A percentile compares a stretch with the other conserved stretches of the same genome.
Conservation (phyloP, 2,329 filamentous ascomycete genomes). For the Lizonia empirigonia region DNA sequence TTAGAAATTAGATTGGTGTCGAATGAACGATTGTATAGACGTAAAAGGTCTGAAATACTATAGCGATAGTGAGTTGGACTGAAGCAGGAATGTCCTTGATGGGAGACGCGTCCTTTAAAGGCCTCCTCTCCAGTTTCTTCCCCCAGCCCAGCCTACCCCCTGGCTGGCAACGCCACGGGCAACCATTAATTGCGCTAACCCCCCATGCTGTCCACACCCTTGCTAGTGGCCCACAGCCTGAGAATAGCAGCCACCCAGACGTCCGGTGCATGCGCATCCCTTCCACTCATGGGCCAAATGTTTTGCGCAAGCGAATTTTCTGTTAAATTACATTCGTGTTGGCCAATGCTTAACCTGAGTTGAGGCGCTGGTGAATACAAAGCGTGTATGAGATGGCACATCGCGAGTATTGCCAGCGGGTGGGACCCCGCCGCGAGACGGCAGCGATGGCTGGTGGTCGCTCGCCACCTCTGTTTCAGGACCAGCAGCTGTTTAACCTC, state of each 20-base stretch:
- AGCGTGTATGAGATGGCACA: conserved; percentile 1
- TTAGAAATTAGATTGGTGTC: conserved; percentile 17
- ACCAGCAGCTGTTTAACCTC: conserved; percentile 4
- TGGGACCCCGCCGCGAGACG: background rate
- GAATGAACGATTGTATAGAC: conserved; percentile 10
- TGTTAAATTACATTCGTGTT: conserved; percentile 16
- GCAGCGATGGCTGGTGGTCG: conserved; percentile 6
- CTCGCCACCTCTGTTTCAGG: conserved; percentile 14
- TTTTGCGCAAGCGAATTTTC: conserved; percentile 8
- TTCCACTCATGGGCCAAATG: conserved; percentile 15
- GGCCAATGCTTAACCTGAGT: conserved; percentile 2
- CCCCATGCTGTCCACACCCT: conserved; percentile 1
- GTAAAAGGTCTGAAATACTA: conserved; percentile 5
- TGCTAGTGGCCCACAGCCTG: conserved; percentile 9
- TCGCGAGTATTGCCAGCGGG: background rate
- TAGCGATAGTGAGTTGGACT: conserved; percentile 1
- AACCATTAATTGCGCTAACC: conserved; percentile 8
- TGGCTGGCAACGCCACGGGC: conserved; percentile 16
- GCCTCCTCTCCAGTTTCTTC: background rate
- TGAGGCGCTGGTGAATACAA: conserved; percentile 9
- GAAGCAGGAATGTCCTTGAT: background rate
- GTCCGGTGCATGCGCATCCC: conserved; percentile 8
- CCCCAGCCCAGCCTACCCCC: conserved; percentile 11
- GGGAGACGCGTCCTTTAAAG: conserved; percentile 9
- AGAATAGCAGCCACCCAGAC: conserved; percentile 17